Evolutionary conservation across 2,329 filamentous ascomycete species (phyloP), one percentile per base, ranked within the genome.

Genomic region (Aspergillus costaricaensis): DNA sequence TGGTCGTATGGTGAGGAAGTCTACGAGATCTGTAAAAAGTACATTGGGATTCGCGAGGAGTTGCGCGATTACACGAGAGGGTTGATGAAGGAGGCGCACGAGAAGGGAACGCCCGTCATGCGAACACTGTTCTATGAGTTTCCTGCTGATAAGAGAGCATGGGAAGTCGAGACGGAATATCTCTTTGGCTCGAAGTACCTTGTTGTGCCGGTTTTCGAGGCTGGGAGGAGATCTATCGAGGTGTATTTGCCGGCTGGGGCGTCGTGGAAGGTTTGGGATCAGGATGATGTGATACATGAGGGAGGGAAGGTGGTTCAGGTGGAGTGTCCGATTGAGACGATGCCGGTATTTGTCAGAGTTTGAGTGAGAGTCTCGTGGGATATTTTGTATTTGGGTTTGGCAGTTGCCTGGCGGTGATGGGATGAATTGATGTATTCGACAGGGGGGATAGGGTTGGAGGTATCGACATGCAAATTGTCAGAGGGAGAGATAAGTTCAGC

Each of bases 1-100:
- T 90, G 87, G 87, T 86, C 82, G 0, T 90, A 88, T 66, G 86
- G 87, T 0, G 79, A 82, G 6, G 80, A 85, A 27, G 82, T 87
- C 0, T 87, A 86, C 61, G 78, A 76, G 32, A 87, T 89, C 32
- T 87, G 85, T 70, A 79, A 81, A 68, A 83, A 79, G 64, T 89
- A 88, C 64, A 79, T 90, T 68, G 64, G 67, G 5, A 76, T 89
- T 12, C 79, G 87, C 2, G 87, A 89, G 71, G 69, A 80, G 36
- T 60, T 90, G 69, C 77, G 86, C 4, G 78, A 79, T 1, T 90
- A 89, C 62, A 86, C 83, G 0, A 74, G 87, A 2, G 70, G 61
- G 0, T 67, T 89, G 61, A 89, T 89, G 86, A 74, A 72, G 39
- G 80, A 85, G 62, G 86, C 87, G 0, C 85, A 88, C 62, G 78